phyloP scores from a whole-genome alignment of 2,329 filamentous ascomycete genomes.

The Pleomassaria siparia region DNA sequence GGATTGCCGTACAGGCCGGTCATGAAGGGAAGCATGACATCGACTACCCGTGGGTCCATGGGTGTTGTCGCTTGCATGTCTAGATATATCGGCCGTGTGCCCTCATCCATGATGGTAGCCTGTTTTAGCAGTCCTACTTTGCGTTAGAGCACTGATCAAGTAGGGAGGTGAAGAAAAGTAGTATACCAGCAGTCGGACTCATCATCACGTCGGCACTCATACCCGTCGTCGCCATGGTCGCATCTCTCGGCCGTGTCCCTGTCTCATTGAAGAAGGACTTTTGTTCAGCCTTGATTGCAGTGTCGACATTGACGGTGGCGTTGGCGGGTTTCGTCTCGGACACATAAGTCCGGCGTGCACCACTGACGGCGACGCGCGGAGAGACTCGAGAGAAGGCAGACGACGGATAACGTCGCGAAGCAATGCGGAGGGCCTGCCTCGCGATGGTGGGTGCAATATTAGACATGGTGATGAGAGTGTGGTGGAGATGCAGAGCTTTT shows the following conservation, averaged over 20 bases:
- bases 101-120: slow-evolving; percentile 89
- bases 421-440: slow-evolving; percentile 71
- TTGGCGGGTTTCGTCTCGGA: slow-evolving; percentile 77
- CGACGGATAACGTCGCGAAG: slow-evolving; percentile 52
- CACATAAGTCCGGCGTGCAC: slow-evolving; percentile 70
- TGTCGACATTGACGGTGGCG: slow-evolving; percentile 80
- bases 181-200: slow-evolving; percentile 72
- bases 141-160: background rate
- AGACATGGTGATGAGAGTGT: slow-evolving; percentile 43
- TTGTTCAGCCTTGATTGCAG: slow-evolving; percentile 83
- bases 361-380: slow-evolving; percentile 44
- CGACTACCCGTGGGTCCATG: slow-evolving; percentile 88
- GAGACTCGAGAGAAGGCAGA: slow-evolving; percentile 44
- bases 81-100: slow-evolving; percentile 90
- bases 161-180: background rate
- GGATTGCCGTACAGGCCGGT: slow-evolving; percentile 95
- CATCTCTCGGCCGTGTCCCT: slow-evolving; percentile 56
- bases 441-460: slow-evolving; percentile 64
- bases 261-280: slow-evolving; percentile 70
- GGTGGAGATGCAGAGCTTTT: slow-evolving; percentile 11
- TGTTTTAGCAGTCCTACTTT: slow-evolving; percentile 76
- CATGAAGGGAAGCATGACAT: slow-evolving; percentile 94
- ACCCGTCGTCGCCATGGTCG: slow-evolving; percentile 61
- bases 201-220: slow-evolving; percentile 68
- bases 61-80: slow-evolving; percentile 99